Evolutionary conservation across 164 flowering plant genomes (phyloP).

Genomic region (Sedum album): DNA sequence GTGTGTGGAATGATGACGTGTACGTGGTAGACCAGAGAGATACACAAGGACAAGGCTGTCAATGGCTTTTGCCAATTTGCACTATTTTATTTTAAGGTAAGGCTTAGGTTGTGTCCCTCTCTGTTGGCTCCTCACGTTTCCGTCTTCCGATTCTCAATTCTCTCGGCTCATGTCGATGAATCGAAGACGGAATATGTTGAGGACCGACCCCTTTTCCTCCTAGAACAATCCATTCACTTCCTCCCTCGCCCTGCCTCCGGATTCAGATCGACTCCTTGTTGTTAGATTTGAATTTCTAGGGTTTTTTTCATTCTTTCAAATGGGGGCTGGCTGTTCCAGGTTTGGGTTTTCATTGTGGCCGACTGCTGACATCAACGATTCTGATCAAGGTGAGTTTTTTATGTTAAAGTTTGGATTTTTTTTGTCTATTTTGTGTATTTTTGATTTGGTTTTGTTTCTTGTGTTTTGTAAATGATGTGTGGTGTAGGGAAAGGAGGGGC

Average conservation of each 20-base stretch:
- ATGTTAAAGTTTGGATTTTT: background rate
- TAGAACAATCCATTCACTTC: background rate
- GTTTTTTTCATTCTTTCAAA: too few species aligned
- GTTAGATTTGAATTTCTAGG: too few species aligned
- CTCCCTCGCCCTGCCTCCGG: background rate
- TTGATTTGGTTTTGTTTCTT: background rate
- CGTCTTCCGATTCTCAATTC: too few species aligned
- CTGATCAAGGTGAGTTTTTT: constrained; percentile 42
- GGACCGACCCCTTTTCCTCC: background rate
- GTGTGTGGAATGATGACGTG: too few species aligned
- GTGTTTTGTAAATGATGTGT: too few species aligned
- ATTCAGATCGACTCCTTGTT: background rate
- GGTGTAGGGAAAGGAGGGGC: constrained; percentile 40
- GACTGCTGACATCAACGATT: constrained; percentile 35
- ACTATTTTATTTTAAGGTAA: too few species aligned
- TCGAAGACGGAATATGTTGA: background rate
- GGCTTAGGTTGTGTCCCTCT: too few species aligned
- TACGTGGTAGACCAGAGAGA: too few species aligned
- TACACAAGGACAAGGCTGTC: too few species aligned
- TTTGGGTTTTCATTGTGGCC: constrained; percentile 70
- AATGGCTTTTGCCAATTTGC: too few species aligned
- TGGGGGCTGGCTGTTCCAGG: constrained; percentile 87
- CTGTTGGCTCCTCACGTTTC: background rate
- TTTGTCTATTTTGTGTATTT: background rate
- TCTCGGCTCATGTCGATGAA: background rate